Base-by-base conservation (phyloP, 495 filamentous ascomycete species). In the Pseudoneurospora amorphoporcata region DNA sequence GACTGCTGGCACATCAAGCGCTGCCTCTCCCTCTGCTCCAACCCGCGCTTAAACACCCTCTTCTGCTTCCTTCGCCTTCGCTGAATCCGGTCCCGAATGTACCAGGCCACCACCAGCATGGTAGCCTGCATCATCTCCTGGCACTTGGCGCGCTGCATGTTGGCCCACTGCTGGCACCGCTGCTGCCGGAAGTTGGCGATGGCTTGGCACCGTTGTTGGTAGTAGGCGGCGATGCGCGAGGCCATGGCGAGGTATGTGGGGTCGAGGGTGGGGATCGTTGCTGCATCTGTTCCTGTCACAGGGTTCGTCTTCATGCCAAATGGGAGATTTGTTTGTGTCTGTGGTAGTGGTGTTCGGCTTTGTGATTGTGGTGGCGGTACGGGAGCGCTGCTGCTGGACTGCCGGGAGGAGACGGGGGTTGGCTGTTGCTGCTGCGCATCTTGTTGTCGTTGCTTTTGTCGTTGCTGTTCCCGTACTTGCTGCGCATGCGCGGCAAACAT, bases 41-140 rank as follows among this genome's bases (percentile, higher is more conserved):
- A 73, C 10, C 77, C 76, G 17, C 73, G 61, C 69, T 73, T 74
- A 68, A 82, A 82, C 2, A 47, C 47, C 16, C 75, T 69, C 72
- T 74, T 76, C 69, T 76, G 72, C 58, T 71, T 38, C 65, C 61
- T 58, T 1, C 78, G 70, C 39, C 78, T 71, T 58, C 80, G 72
- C 68, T 73, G 47, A 73, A 82, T 80, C 17, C 79, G 76, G 61
- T 82, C 80, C 12, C 80, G 75, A 35, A 80, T 76, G 69, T 82
- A 82, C 80, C 80, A 82, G 7, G 80, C 80, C 35, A 82, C 78
- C 32, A 82, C 75, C 68, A 81, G 70, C 77, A 81, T 82, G 32
- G 80, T 75, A 0, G 79, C 79, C 71, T 79, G 78, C 72, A 75
- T 79, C 77, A 81, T 80, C 74, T 81, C 80, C 72, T 79, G 79